A percentile compares a stretch with the other conserved stretches of the same genome.
These are phyloP conservation scores for Blastocystis hominis DNA, from an alignment of 352 stramenopile genomes.

Conservation along the genomic window DNA sequence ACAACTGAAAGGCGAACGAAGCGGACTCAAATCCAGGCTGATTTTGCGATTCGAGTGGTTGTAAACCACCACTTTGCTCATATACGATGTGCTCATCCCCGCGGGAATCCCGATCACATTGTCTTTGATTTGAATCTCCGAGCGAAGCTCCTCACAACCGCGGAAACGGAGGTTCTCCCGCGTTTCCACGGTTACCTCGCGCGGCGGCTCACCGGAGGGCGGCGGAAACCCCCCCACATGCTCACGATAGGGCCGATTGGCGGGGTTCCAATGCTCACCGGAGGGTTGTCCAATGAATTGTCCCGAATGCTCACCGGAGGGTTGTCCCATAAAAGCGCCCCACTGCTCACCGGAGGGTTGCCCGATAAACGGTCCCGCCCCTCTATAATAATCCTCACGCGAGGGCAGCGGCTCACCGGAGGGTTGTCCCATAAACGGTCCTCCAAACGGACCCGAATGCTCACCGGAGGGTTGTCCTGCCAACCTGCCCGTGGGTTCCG, in stretches of 20 bases:
- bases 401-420: not conserved
- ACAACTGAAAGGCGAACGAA: slow-evolving; percentile 17
- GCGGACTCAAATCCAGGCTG: not conserved
- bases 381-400: not conserved
- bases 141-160: not conserved
- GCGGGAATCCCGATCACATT: slow-evolving; percentile 31
- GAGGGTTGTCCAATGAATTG: not conserved
- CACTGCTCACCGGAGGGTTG: not conserved
- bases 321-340: not conserved
- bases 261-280: not conserved
- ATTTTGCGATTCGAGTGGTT: slow-evolving; percentile 33
- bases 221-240: too few relatives aligned
- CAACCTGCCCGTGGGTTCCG: too few relatives aligned
- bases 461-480: not conserved
- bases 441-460: too few relatives aligned
- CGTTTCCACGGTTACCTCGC: not conserved
- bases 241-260: too few relatives aligned
- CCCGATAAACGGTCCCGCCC: not conserved
- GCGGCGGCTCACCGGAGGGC: not conserved
- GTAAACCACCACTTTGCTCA: slow-evolving; percentile 21
- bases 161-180: not conserved
- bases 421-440: not conserved
- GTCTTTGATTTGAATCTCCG: not conserved
- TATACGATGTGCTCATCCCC: not conserved
- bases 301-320: not conserved